Evolutionary conservation across 2,329 filamentous ascomycete genomes (phyloP).

Genomic region (Venturia carpophila): DNA sequence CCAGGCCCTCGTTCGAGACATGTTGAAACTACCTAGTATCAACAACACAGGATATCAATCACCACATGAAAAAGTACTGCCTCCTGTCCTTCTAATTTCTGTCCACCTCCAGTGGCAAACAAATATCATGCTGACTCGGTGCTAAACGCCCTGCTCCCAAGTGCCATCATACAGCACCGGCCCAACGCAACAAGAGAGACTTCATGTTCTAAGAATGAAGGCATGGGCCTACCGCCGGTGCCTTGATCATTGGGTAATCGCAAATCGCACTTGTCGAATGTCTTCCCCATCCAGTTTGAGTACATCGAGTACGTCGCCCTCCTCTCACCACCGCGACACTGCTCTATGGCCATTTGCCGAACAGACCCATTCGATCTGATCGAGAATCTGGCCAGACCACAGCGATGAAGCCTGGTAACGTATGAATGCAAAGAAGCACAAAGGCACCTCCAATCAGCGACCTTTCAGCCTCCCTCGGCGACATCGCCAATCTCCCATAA

Average conservation of each 20-base stretch:
- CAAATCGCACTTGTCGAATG: too few species aligned
- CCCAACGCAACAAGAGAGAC: background rate
- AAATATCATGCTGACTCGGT: too few species aligned
- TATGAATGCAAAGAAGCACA: slow-evolving; percentile 3
- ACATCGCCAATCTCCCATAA: slow-evolving; percentile 20
- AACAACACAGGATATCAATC: too few species aligned
- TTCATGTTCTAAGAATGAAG: background rate
- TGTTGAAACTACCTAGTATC: too few species aligned
- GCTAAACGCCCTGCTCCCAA: background rate
- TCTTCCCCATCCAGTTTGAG: background rate
- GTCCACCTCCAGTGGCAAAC: too few species aligned
- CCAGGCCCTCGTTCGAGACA: too few species aligned
- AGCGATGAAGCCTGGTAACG: background rate
- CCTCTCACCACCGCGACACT: background rate
- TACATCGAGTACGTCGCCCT: background rate
- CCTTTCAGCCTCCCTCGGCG: background rate
- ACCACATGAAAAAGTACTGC: too few species aligned
- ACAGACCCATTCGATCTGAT: background rate
- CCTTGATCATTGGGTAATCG: too few species aligned
- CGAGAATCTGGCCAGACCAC: background rate
- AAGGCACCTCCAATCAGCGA: background rate
- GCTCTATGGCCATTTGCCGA: background rate
- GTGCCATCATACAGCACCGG: background rate
- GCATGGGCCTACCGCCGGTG: background rate
- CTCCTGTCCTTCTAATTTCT: too few species aligned